phyloP scores from a whole-genome alignment of 2,329 filamentous ascomycete species.

The Plenodomus tracheiphilus region DNA sequence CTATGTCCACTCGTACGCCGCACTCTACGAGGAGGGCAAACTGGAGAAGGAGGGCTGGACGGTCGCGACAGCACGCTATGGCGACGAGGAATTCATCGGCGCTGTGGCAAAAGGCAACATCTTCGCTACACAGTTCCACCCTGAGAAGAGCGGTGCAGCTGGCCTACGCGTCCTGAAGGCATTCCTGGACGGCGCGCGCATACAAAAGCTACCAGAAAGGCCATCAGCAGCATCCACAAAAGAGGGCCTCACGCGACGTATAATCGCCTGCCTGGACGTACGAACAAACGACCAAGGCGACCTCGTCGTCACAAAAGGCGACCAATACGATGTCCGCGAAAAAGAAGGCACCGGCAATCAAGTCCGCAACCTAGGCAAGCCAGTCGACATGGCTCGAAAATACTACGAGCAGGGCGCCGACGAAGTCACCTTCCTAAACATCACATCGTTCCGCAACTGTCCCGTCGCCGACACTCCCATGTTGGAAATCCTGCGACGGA shows the following conservation, averaged over 20 bases:
- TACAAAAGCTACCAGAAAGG: constrained; percentile 55
- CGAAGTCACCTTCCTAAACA: constrained; percentile 97
- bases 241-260: constrained; percentile 83
- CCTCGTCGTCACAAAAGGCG: constrained; percentile 95
- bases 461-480: constrained; percentile 91
- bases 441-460: constrained; percentile 95
- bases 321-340: constrained; percentile 97
- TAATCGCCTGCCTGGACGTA: constrained; percentile 96
- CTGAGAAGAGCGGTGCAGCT: constrained; percentile 92
- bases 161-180: constrained; percentile 82
- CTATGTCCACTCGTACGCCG: constrained; percentile 95
- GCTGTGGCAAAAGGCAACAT: constrained; percentile 85
- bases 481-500: constrained; percentile 86
- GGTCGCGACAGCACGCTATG: constrained; percentile 89
- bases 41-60: constrained; percentile 85
- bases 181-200: constrained; percentile 75
- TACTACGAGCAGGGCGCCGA: constrained; percentile 98
- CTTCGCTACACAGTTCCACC: constrained; percentile 94
- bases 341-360: constrained; percentile 64
- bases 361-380: constrained; percentile 94
- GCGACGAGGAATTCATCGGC: constrained; percentile 85
- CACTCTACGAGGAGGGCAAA: constrained; percentile 71
- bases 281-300: constrained; percentile 92
- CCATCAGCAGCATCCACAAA: constrained; percentile 34
- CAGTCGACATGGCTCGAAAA: constrained; percentile 87